Evolutionary conservation across 306 rosid species (phyloP).

Genomic region (Dalbergia oliveri): DNA sequence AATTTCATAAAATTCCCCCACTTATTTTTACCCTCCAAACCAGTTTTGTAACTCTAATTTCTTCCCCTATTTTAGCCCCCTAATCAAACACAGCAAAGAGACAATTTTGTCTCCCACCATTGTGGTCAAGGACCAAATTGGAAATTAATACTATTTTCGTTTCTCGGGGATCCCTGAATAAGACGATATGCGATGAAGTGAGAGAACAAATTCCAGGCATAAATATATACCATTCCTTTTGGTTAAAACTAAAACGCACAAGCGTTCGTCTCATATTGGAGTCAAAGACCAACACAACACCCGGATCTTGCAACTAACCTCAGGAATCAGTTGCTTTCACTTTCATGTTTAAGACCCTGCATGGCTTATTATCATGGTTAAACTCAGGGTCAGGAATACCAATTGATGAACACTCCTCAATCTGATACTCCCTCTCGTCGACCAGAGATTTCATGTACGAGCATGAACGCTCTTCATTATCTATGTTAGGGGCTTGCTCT

Average conservation of each 20-base stretch:
- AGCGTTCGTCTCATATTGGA: conserved; percentile 8
- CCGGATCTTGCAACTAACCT: conserved; percentile 46
- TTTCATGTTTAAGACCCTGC: conserved; percentile 62
- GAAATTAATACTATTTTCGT: too few relatives aligned
- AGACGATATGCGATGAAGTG: not conserved
- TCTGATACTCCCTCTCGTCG: conserved; percentile 78
- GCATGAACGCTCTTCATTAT: conserved; percentile 74
- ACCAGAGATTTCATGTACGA: conserved; percentile 73
- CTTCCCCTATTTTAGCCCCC: too few relatives aligned
- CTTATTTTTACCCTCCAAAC: too few relatives aligned
- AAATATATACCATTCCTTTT: not conserved
- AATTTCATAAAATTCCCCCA: too few relatives aligned
- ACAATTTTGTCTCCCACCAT: too few relatives aligned
- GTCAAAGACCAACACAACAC: not conserved
- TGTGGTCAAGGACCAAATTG: too few relatives aligned
- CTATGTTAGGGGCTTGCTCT: conserved; percentile 69
- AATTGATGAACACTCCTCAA: conserved; percentile 71
- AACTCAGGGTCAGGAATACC: conserved; percentile 57
- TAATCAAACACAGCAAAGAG: too few relatives aligned
- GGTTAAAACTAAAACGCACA: not conserved
- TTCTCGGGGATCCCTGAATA: too few relatives aligned
- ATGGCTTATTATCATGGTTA: conserved; percentile 61
- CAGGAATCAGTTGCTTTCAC: conserved; percentile 62
- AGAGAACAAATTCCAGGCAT: not conserved
- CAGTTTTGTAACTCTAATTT: too few relatives aligned